phyloP scores from a whole-genome alignment of 2,329 filamentous ascomycete genomes.

The Exophiala mesophila region DNA sequence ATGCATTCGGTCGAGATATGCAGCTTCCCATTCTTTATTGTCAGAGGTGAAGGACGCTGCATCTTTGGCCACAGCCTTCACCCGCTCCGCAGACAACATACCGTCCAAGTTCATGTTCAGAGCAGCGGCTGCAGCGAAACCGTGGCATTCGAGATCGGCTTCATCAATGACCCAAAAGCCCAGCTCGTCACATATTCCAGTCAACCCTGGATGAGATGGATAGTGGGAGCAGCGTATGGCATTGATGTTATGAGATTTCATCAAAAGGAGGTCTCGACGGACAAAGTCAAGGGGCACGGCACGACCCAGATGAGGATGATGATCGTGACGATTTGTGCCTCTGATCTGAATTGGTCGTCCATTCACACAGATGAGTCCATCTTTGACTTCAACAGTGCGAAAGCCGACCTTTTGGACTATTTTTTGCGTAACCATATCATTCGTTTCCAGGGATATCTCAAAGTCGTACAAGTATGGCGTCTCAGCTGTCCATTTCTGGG shows the following conservation, averaged over 20 bases:
- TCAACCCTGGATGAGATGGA: constrained; percentile 46
- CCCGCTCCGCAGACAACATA: constrained; percentile 7
- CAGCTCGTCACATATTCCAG: constrained; percentile 33
- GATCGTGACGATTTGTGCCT: constrained; percentile 66
- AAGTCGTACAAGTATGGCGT: constrained; percentile 58
- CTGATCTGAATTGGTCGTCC: constrained; percentile 57
- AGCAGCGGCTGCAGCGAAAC: constrained; percentile 24
- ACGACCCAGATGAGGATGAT: constrained; percentile 60
- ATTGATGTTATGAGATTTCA: constrained; percentile 69
- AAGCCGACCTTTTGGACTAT: constrained; percentile 57
- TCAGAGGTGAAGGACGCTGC: constrained; percentile 31
- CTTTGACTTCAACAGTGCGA: constrained; percentile 57
- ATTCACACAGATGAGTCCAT: constrained; percentile 51
- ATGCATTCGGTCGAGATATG: constrained; percentile 63
- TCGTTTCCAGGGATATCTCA: background rate
- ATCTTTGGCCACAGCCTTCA: constrained; percentile 12
- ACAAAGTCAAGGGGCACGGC: constrained; percentile 60
- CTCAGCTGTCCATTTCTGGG: constrained; percentile 62
- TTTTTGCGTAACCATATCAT: background rate
- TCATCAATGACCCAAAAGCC: constrained; percentile 37
- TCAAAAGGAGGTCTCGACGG: constrained; percentile 57
- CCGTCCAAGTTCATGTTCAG: background rate
- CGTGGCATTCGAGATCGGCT: constrained; percentile 36
- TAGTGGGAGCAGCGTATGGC: constrained; percentile 66
- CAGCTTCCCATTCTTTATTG: constrained; percentile 43